A percentile compares a stretch with the other conserved stretches of the same genome.
Conservation (phyloP, 768 basidiomycete genomes). For the Grammothele lineata region DNA sequence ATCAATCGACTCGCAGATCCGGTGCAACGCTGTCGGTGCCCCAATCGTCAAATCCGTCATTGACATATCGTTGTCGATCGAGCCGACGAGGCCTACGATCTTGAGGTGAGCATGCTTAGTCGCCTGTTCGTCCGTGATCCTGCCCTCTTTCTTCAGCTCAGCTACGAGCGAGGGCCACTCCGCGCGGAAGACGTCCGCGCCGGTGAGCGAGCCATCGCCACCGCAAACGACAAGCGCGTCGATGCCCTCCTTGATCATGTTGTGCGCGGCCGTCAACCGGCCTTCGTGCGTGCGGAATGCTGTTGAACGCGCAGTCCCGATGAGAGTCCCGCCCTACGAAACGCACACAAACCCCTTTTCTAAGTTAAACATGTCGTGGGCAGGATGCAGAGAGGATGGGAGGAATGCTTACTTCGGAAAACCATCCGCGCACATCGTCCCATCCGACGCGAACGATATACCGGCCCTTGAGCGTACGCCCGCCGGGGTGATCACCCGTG, state of each 20-base stretch:
- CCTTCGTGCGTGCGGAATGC: conserved; percentile 87
- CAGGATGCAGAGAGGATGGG: conserved; percentile 3
- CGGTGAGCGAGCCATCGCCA: conserved; percentile 95
- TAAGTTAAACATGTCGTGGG: not conserved
- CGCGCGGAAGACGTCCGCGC: conserved; percentile 87
- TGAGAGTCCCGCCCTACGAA: conserved; percentile 89
- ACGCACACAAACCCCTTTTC: not conserved
- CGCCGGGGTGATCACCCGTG: conserved; percentile 64
- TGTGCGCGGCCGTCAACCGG: conserved; percentile 81
- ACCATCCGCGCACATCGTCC: conserved; percentile 97
- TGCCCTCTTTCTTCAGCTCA: conserved; percentile 61
- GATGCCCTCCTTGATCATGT: conserved; percentile 94
- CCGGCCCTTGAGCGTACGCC: conserved; percentile 77
- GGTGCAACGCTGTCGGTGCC: conserved; percentile 89
- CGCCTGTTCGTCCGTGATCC: conserved; percentile 73
- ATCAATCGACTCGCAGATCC: conserved; percentile 97
- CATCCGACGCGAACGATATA: conserved; percentile 96
- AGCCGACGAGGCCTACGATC: conserved; percentile 98
- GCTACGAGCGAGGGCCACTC: conserved; percentile 91
- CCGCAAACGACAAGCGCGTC: conserved; percentile 97
- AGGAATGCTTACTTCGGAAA: conserved; percentile 80
- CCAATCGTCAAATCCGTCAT: conserved; percentile 97
- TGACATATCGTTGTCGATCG: conserved; percentile 99
- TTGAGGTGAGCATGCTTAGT: conserved; percentile 76
- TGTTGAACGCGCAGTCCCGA: conserved; percentile 87